phyloP scores from a whole-genome alignment of 331 rosid genomes.

The Malus hybrid region DNA sequence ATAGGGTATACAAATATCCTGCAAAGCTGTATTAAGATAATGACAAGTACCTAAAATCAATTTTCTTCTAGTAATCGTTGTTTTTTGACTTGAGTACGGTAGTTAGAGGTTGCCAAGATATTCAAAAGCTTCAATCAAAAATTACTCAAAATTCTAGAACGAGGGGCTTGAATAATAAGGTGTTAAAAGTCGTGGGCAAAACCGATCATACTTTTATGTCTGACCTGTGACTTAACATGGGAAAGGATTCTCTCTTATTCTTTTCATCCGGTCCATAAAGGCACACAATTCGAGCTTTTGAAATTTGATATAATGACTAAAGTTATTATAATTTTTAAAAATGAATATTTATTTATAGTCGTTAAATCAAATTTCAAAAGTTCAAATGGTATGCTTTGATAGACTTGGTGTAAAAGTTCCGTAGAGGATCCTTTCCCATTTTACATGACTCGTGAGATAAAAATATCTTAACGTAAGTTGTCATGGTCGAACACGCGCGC shows the following conservation, averaged over 20 bases:
- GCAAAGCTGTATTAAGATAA: neutral
- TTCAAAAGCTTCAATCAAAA: neutral
- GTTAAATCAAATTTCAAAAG: too few species aligned
- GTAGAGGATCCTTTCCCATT: too few species aligned
- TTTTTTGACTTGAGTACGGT: neutral
- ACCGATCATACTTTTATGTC: neutral
- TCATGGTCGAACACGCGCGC: too few species aligned
- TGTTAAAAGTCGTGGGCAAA: neutral
- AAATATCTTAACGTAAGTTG: too few species aligned
- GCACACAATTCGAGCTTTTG: fast-evolving
- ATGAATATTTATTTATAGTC: too few species aligned
- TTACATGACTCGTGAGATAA: too few species aligned
- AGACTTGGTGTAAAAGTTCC: too few species aligned
- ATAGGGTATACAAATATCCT: neutral
- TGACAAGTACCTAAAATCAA: neutral
- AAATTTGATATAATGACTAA: too few species aligned
- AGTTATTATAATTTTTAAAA: too few species aligned
- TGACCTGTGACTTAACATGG: neutral
- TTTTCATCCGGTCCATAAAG: fast-evolving
- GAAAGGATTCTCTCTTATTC: too few species aligned
- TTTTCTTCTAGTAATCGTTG: neutral
- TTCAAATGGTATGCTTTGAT: fast-evolving
- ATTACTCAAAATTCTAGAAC: neutral
- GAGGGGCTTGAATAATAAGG: neutral
- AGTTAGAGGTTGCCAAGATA: neutral